Evolutionary conservation across 108 stramenopile genomes (phyloP), one percentile per base, ranked within the genome.

Genomic region (Fragilaria radians): DNA sequence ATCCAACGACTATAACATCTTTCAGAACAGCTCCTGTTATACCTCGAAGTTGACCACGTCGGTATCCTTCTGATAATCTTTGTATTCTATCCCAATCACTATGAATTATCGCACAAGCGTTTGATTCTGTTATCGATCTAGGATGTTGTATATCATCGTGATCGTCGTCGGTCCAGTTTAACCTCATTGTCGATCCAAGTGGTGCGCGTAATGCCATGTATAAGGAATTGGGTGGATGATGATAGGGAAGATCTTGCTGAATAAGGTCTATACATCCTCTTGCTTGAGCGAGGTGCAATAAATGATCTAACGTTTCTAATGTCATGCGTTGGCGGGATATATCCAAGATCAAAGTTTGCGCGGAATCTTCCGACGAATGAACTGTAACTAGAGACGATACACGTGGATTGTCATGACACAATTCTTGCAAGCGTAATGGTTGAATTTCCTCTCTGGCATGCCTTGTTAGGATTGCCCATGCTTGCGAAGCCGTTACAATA

Each of bases 311-410:
- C 0, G 88, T 89, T 28, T 93, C 86, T 25, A 74, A 33, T 4
- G 86, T 93, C 84, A 89, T 85, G 60, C 81, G 76, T 58, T 93
- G 86, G 14, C 91, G 61, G 9, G 91, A 93, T 28, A 85, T 65
- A 55, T 93, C 91, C 14, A 79, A 68, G 52, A 84, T 52, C 27
- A 84, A 25, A 32, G 27, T 19, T 31, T 19, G 1, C 7, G 27
- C 17, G 22, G 23, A 26, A 27, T 28, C 36, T 48, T 45, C 25
- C 3, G 66, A 31, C 45, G 78, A 82, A 73, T 82, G 62, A 9
- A 86, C 85, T 0, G 71, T 58, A n/a, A 82, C 79, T 57, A 86
- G 52, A 9, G 78, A 74, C 9, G 74, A 74, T 29, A 79, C 86
- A 31, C 80, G 72, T 63, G 80, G 79, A 17, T 68, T 75, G 68